Evolutionary conservation across 345 rosid species (phyloP).

Genomic region (Syzygium aqueum): DNA sequence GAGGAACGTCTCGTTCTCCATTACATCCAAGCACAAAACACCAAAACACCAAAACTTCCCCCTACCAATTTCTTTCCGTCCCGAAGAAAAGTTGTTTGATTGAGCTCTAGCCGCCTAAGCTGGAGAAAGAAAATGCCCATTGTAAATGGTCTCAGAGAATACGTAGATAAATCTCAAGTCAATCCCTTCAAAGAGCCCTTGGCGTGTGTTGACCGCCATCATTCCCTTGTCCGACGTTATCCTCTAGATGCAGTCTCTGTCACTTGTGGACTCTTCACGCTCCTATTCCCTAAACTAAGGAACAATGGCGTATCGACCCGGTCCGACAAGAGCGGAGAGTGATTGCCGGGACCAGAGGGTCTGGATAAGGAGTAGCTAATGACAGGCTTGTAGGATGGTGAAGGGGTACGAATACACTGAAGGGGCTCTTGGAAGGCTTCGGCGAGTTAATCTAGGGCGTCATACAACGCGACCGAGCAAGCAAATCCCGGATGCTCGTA

Average conservation of each 20-base stretch:
- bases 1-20: background rate
- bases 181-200: background rate
- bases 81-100: background rate
- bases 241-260: background rate
- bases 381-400: no score
- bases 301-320: background rate
- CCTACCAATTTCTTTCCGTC: background rate
- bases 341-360: accelerated
- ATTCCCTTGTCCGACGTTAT: background rate
- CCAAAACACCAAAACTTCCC: background rate
- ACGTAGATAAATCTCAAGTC: background rate
- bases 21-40: background rate
- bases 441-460: no score
- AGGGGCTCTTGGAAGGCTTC: no score
- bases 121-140: background rate
- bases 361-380: no score
- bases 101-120: background rate
- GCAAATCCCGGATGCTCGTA: background rate
- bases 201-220: background rate
- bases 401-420: no score
- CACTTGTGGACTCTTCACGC: background rate
- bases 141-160: background rate
- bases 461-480: background rate
- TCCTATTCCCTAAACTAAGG: background rate
- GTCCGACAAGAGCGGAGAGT: no score